These are phyloP conservation scores for Apiospora marii DNA, from an alignment of 2,329 filamentous ascomycete genomes.

Conservation along the genomic window DNA sequence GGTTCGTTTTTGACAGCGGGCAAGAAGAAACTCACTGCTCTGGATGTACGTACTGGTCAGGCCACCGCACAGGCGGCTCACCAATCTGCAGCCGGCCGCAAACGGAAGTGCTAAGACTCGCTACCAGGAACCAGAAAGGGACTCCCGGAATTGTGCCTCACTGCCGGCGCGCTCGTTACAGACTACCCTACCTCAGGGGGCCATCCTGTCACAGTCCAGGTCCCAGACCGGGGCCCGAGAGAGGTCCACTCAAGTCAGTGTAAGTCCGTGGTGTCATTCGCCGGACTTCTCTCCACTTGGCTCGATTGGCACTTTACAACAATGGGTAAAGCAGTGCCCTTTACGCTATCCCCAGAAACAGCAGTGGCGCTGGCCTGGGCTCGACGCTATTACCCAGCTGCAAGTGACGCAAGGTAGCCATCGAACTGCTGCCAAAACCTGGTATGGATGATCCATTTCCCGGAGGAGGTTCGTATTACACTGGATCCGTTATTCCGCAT, in stretches of 20 bases:
- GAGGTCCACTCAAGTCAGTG: neutral
- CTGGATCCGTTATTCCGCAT: slow-evolving; percentile 19
- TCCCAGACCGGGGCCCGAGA: neutral
- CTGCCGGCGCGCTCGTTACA: slow-evolving; percentile 11
- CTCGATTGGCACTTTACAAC: neutral
- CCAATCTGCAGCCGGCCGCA: neutral
- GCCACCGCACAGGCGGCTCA: neutral
- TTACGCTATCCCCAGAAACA: slow-evolving; percentile 7
- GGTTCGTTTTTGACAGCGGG: neutral
- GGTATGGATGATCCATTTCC: neutral
- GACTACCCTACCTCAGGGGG: slow-evolving; percentile 1
- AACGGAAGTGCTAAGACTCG: neutral
- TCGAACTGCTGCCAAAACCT: neutral
- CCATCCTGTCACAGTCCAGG: slow-evolving; percentile 6
- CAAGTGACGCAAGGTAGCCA: neutral
- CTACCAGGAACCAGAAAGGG: neutral
- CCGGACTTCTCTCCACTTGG: neutral
- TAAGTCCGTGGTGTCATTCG: neutral
- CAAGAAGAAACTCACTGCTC: neutral
- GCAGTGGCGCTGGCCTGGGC: neutral
- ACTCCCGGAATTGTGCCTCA: slow-evolving; percentile 14
- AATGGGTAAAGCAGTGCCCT: neutral
- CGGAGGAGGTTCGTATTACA: neutral
- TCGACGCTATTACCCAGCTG: neutral
- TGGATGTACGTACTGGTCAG: neutral